Conservation (phyloP, 1,284 basidiomycete species). For the Cutaneotrichosporon daszewskae region DNA sequence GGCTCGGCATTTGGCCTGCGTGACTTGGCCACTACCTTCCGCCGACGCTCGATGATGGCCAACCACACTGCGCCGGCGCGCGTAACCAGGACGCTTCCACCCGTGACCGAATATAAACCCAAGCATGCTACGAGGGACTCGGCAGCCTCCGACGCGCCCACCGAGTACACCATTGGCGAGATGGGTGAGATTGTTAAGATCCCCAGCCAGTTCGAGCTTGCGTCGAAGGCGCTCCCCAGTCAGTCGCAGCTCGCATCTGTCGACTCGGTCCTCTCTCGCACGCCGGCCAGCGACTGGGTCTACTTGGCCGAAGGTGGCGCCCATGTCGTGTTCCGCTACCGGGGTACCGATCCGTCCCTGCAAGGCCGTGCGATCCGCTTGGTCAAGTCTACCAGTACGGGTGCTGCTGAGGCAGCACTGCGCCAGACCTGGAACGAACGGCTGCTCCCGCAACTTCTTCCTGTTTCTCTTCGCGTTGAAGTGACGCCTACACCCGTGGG, state of each 20-base stretch:
- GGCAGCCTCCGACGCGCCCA: conserved; percentile 21
- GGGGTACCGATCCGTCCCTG: conserved; percentile 55
- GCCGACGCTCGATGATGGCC: conserved; percentile 17
- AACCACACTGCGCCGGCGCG: not conserved
- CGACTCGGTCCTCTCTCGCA: conserved; percentile 9
- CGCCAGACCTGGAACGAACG: conserved; percentile 24
- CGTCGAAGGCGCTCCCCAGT: not conserved
- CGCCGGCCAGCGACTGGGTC: conserved; percentile 58
- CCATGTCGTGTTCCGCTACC: conserved; percentile 76
- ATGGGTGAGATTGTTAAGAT: conserved; percentile 33
- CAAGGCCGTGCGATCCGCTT: conserved; percentile 61
- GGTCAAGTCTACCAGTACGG: conserved; percentile 4
- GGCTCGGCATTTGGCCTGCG: conserved; percentile 20
- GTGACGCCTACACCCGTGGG: conserved; percentile 56
- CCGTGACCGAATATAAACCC: not conserved
- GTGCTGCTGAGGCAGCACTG: conserved; percentile 2
- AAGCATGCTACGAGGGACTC: conserved; percentile 3
- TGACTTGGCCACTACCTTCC: conserved; percentile 24
- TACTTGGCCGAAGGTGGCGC: conserved; percentile 88
- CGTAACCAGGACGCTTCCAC: not conserved
- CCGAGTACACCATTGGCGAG: conserved; percentile 29
- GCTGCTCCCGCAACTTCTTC: conserved; percentile 52
- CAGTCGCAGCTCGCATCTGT: not conserved
- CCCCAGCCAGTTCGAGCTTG: not conserved
- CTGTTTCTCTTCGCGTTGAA: conserved; percentile 56